These are phyloP conservation scores for Coleophoma eucalyptorum DNA, from an alignment of 2,329 filamentous ascomycete species.

Conservation along the genomic window DNA sequence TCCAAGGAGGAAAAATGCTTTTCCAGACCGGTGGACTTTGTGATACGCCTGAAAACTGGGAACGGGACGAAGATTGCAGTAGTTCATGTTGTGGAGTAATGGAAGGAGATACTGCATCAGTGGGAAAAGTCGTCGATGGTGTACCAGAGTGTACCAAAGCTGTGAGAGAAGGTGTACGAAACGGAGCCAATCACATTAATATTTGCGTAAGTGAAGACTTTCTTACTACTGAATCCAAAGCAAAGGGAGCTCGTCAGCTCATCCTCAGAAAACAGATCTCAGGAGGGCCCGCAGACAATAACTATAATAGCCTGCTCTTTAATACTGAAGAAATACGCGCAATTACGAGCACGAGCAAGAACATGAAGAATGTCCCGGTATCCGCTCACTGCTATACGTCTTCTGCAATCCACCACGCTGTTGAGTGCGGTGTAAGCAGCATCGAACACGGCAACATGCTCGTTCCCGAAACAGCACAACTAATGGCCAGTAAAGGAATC, in stretches of 20 bases:
- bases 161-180: conserved; percentile 49
- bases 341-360: conserved; percentile 42
- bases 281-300: conserved; percentile 24
- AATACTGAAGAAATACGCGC: conserved; percentile 51
- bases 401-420: conserved; percentile 47
- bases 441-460: conserved; percentile 61
- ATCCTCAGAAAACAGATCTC: conserved; percentile 50
- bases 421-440: conserved; percentile 49
- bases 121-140: conserved; percentile 47
- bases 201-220: conserved; percentile 27
- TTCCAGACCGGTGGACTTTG: conserved; percentile 57
- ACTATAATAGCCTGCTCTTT: conserved; percentile 45
- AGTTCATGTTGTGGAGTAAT: conserved; percentile 43
- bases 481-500: conserved; percentile 44
- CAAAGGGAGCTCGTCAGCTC: conserved; percentile 50
- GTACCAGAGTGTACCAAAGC: conserved; percentile 49
- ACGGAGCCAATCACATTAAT: conserved; percentile 58
- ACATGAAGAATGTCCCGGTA: conserved; percentile 45
- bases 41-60: conserved; percentile 29
- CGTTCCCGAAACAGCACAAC: conserved; percentile 49
- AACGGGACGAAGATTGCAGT: conserved; percentile 26
- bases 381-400: conserved; percentile 57
- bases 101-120: conserved; percentile 19
- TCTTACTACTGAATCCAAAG: no score
- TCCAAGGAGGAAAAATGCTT: conserved; percentile 49